Conservation (phyloP, 495 filamentous ascomycete genomes). For the Amniculicola lignicola region DNA sequence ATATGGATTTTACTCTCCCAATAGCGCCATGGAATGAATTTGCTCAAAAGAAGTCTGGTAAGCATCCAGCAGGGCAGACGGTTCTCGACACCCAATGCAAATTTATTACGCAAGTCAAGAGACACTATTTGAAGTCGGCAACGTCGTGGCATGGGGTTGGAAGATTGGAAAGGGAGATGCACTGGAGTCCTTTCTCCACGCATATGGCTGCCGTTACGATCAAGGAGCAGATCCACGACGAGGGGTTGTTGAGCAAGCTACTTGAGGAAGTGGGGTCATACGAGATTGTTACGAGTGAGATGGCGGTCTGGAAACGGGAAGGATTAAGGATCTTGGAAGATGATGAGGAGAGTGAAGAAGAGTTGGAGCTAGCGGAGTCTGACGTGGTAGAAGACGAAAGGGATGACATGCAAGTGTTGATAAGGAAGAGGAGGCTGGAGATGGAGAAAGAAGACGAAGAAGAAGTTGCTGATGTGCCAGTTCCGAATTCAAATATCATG, state of each 20-base stretch:
- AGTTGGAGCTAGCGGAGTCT: constrained; percentile 41
- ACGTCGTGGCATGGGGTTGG: constrained; percentile 46
- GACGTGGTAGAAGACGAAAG: constrained; percentile 16
- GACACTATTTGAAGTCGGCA: constrained; percentile 30
- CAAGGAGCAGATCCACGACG: constrained; percentile 41
- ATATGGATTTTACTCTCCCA: constrained; percentile 59
- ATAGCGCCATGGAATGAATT: constrained; percentile 53
- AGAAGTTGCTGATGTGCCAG: not conserved
- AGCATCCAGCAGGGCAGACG: constrained; percentile 2
- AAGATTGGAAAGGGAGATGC: constrained; percentile 45
- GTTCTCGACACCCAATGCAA: constrained; percentile 31
- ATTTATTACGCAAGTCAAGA: constrained; percentile 31
- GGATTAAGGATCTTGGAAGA: constrained; percentile 53
- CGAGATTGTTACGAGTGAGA: constrained; percentile 37
- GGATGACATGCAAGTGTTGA: constrained; percentile 32
- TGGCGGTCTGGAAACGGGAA: constrained; percentile 50
- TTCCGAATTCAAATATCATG: not conserved
- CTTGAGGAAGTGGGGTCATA: constrained; percentile 21
- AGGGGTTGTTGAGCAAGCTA: constrained; percentile 33
- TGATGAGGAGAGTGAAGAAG: constrained; percentile 48
- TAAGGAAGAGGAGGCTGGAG: constrained; percentile 37
- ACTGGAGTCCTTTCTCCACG: constrained; percentile 43
- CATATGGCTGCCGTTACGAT: constrained; percentile 36
- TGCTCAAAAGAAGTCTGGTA: not conserved
- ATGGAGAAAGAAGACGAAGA: constrained; percentile 26